Percentiles rank a stretch among this genome's conserved stretches.
phyloP scores from a whole-genome alignment of 2,329 filamentous ascomycete species.

The Triangularia verruculosa region DNA sequence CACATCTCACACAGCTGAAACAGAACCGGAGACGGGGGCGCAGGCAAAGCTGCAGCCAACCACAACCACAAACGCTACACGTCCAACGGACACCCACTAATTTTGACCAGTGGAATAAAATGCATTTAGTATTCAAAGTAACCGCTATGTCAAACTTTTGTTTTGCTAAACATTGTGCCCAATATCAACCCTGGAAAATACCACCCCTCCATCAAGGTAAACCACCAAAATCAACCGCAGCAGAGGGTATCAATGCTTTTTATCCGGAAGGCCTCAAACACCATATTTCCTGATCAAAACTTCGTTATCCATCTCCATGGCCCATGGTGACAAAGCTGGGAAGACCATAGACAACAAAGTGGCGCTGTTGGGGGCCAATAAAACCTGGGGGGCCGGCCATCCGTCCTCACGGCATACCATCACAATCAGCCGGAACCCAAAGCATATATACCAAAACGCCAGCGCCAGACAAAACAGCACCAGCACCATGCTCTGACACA shows the following conservation, averaged over 20 bases:
- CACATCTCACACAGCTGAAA: too few species aligned
- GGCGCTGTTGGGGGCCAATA: neutral
- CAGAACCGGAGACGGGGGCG: too few species aligned
- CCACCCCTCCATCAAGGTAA: too few species aligned
- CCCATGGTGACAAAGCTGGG: too few species aligned
- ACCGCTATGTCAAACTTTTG: neutral
- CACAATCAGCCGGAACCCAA: neutral
- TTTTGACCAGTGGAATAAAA: neutral
- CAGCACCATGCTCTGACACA: slow-evolving; percentile 9
- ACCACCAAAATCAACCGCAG: too few species aligned
- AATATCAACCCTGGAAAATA: too few species aligned
- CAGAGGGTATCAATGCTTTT: too few species aligned
- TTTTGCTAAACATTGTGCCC: too few species aligned
- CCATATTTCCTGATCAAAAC: neutral
- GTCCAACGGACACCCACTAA: neutral
- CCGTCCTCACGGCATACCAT: neutral
- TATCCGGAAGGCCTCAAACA: neutral
- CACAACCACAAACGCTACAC: neutral
- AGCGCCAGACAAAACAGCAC: slow-evolving; percentile 9
- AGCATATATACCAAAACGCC: slow-evolving; percentile 12
- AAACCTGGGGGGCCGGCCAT: neutral
- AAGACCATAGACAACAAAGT: neutral
- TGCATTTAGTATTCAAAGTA: neutral
- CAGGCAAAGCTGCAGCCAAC: neutral
- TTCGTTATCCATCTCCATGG: neutral